Conservation (phyloP, 352 stramenopile species). For the Halophytophthora polymorphica region DNA sequence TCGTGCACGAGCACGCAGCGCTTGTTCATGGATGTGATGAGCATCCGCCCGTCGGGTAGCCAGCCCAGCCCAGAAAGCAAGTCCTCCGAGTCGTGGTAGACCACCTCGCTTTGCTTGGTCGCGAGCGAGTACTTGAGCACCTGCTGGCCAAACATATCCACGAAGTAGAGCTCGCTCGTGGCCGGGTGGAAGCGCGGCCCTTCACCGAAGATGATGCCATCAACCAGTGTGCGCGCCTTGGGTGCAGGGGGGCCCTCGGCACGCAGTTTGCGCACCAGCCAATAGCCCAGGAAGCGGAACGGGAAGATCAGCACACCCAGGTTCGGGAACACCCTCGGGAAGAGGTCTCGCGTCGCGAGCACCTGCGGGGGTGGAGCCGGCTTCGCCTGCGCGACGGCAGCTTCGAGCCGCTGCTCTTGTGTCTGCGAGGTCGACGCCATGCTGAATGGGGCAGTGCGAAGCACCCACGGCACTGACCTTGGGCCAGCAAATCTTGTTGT, state of each 20-base stretch:
- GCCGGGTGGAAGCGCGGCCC: conserved; percentile 50
- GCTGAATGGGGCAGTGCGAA: no score
- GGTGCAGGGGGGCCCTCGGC: conserved; percentile 9
- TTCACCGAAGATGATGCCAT: conserved; percentile 48
- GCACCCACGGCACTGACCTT: no score
- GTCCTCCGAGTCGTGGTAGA: conserved; percentile 48
- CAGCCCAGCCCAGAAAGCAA: conserved; percentile 58
- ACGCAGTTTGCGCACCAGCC: conserved; percentile 23
- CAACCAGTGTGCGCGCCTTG: conserved; percentile 20
- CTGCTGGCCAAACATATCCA: conserved; percentile 60
- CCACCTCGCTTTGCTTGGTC: conserved; percentile 27
- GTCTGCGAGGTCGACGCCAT: no score
- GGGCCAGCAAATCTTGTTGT: no score
- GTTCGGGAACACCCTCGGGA: conserved; percentile 16
- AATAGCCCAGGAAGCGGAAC: conserved; percentile 21
- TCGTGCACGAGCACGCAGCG: conserved; percentile 43
- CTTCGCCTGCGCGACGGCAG: not conserved
- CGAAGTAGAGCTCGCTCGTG: conserved; percentile 59
- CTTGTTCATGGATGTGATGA: conserved; percentile 60
- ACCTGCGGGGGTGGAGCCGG: not conserved
- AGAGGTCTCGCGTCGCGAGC: conserved; percentile 10
- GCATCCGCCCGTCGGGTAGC: conserved; percentile 52
- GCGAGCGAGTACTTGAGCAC: conserved; percentile 56
- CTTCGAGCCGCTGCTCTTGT: no score
- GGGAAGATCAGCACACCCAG: conserved; percentile 18